Base-by-base conservation (phyloP, 1,139 yeast species). In the Yamadazyma membranifaciens region DNA sequence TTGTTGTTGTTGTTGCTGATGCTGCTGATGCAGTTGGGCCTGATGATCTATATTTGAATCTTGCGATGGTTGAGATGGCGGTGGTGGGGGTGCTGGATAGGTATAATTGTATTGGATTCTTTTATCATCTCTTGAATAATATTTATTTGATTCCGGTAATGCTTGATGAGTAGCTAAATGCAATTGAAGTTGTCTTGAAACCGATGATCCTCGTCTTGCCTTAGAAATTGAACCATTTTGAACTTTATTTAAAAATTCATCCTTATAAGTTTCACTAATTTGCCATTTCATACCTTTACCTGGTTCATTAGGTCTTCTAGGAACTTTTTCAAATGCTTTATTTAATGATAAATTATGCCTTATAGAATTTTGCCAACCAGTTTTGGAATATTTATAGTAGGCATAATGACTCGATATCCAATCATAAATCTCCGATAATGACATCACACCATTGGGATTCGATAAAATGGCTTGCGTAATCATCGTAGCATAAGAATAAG, bases 241-340 rank as follows among this genome's bases (percentile, higher is more conserved):
- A 62, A 91, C 81, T 64, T 88, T 87, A 50, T 74, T 79, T 58
- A 89, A 67, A 53, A 89, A 91, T 49, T 94, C 98, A 39, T 81
- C 83, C 55, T 86, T 84, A 59, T 86, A 89, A 36, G 83, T 72
- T 34, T 87, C 94, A 49, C 89, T 81, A 44, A 92, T 91, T 65
- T 89, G 95, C 99, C 99, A 92, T 65, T 92, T 92, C 95, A 92
- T 92, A 48, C 98, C 98, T 62, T 92, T 92, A 25, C 99, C 98
- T 0, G 98, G 97, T 63, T 92, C 98, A 60, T 88, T 86, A 14
- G 95, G 92, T 60, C 87, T 80, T 56, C 98, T 76, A 20, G 98
- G 96, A 20, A 91, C 97, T 65, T 92, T 92, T 57, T 91, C 98
- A 56, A 78, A 78, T 6, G 83, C 83, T 57, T 78, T 78, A 54